These are phyloP conservation scores for Quercus lobata DNA, from an alignment of 331 rosid genomes.

Conservation along the genomic window DNA sequence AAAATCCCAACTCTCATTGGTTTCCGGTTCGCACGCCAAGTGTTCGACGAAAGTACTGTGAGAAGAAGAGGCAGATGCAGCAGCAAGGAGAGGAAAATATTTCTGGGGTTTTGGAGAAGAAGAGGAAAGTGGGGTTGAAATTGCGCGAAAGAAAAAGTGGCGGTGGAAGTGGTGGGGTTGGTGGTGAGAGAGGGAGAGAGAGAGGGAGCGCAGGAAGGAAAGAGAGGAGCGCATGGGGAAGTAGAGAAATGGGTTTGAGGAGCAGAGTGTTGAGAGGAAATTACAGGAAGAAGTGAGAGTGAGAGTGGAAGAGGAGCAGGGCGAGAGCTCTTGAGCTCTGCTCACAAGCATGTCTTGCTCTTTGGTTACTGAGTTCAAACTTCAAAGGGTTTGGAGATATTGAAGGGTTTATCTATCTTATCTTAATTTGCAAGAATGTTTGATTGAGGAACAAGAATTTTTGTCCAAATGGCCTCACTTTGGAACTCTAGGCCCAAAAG, in stretches of 20 bases:
- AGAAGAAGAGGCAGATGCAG: not conserved
- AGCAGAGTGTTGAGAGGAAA: not conserved
- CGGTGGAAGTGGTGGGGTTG: conserved; percentile 11
- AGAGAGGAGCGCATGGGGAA: conserved; percentile 38
- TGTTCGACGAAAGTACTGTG: conserved; percentile 28
- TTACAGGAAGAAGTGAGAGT: conserved; percentile 7
- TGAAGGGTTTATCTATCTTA: not conserved
- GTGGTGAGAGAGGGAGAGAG: conserved; percentile 21
- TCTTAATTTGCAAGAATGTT: too few species aligned
- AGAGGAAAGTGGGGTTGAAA: not conserved
- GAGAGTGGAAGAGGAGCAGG: not conserved
- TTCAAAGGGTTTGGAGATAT: not conserved
- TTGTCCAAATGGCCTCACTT: too few species aligned
- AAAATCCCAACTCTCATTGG: conserved; percentile 19
- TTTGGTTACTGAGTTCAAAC: not conserved
- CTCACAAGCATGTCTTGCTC: conserved; percentile 24
- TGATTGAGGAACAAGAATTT: too few species aligned
- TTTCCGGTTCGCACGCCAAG: conserved; percentile 15
- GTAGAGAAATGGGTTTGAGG: not conserved
- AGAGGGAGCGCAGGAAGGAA: conserved; percentile 29
- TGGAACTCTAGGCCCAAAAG: too few species aligned
- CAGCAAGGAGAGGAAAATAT: not conserved
- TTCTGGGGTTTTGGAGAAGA: not conserved
- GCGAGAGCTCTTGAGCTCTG: conserved; percentile 27
- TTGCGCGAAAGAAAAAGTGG: not conserved